Base-by-base conservation (phyloP, 495 filamentous ascomycete genomes). In the Clohesyomyces aquaticus region DNA sequence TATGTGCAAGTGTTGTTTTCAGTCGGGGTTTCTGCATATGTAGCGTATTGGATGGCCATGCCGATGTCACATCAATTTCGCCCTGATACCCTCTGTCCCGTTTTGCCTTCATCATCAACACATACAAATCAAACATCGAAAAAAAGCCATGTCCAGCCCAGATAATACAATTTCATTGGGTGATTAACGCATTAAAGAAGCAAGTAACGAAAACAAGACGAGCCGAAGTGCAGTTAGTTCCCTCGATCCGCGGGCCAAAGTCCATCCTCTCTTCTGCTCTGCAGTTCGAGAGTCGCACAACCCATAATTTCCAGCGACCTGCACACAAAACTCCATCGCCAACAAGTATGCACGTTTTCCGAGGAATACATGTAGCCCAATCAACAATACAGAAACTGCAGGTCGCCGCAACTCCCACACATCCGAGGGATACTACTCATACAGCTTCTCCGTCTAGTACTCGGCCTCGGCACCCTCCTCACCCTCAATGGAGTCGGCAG, bases 401-500 rank as follows among this genome's bases (percentile, higher is more conserved):
- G 22, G 38, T 48, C 53, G 18, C 35, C 43, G 10, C 64, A 27
- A 28, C 26, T 25, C 14, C 58, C 28, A 26, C 25, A 55, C 42
- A 50, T 10, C 48, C 25, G 18, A 46, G 28, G 19, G 11, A 55
- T 58, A 58, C 18, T 19, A n/a, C n/a, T n/a, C n/a, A n/a, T 26
- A 6, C 32, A 38, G 23, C 6, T 22, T 38, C 8, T 16, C 14
- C 11, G 29, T 74, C 78, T 96, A 98, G 86, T 98, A 98, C 85
- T 98, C 94, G 66, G 91, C 90, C 82, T 97, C 93, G 69, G 82
- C 82, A 74, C 87, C 88, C 69, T 92, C 91, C 69, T 94, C 94
- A 61, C 85, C 90, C 79, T 93, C 92, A 66, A 94, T 76, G 65
- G 93, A 96, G 79, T 98, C 94, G 74, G 92, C 92, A 67, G 91